A percentile compares a stretch with the other conserved stretches of the same genome.
Evolutionary conservation across 2,329 filamentous ascomycete species (phyloP).

Genomic region (Beauveria rudraprayagi): DNA sequence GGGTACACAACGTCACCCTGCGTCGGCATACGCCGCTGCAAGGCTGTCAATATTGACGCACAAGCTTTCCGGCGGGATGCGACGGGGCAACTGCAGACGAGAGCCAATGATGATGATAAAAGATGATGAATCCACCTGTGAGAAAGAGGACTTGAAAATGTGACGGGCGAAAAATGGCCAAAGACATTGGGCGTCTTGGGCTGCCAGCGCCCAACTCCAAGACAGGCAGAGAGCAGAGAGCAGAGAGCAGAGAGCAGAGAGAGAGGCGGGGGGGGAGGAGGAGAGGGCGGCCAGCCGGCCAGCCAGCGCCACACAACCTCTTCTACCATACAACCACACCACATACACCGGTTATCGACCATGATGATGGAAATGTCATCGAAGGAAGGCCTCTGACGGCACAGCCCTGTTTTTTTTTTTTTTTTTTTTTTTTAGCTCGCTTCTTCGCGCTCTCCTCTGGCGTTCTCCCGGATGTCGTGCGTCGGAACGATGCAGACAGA

Average conservation of each 20-base stretch:
- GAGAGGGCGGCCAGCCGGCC: not conserved
- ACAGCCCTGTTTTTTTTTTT: not conserved
- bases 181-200: not conserved
- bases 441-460: not conserved
- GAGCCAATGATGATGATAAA: not conserved
- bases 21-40: not conserved
- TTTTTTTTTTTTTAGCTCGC: not conserved
- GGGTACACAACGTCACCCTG: not conserved
- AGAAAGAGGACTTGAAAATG: not conserved
- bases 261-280: not conserved
- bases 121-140: not conserved
- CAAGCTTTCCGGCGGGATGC: not conserved
- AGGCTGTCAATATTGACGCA: constrained; percentile 3
- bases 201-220: not conserved
- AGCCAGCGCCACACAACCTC: not conserved
- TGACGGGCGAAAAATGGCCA: not conserved
- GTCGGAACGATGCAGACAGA: not conserved
- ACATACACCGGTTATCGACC: not conserved
- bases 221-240: not conserved
- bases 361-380: not conserved
- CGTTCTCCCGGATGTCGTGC: not conserved
- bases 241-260: not conserved
- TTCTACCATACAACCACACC: not conserved
- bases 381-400: not conserved
- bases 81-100: constrained; percentile 8